Conservation (phyloP, 768 basidiomycete species). For the Boletus tomentosulus region DNA sequence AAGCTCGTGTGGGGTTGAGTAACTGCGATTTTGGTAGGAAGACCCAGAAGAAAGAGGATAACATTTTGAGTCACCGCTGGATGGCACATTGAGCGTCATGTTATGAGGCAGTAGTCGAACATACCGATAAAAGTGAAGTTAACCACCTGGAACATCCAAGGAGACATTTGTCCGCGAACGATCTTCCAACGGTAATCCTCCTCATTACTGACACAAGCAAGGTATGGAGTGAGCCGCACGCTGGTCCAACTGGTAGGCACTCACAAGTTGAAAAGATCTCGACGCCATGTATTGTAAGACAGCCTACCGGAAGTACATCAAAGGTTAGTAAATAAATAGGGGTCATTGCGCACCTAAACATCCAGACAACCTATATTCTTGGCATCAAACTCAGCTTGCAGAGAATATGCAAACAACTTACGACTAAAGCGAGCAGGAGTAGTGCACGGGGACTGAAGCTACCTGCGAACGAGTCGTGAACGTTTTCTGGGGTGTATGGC, state of each 20-base stretch:
- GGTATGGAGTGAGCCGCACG: not conserved
- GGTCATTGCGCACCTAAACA: conserved; percentile 43
- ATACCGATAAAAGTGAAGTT: conserved; percentile 65
- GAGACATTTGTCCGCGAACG: conserved; percentile 56
- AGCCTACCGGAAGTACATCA: conserved; percentile 40
- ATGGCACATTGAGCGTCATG: not conserved
- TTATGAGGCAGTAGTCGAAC: conserved; percentile 11
- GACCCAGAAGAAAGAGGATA: conserved; percentile 66
- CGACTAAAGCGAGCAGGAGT: conserved; percentile 68
- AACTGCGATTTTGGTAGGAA: conserved; percentile 56
- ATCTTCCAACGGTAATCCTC: conserved; percentile 94
- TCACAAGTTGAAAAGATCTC: conserved; percentile 75
- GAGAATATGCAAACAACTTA: conserved; percentile 28
- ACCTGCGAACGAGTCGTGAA: conserved; percentile 29
- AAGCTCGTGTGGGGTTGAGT: conserved; percentile 52
- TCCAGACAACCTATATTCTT: conserved; percentile 46
- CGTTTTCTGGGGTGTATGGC: conserved; percentile 54
- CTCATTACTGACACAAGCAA: conserved; percentile 46
- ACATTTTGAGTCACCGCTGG: conserved; percentile 73
- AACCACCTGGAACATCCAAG: conserved; percentile 53
- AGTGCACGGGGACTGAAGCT: conserved; percentile 68
- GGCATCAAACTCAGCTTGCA: not conserved
- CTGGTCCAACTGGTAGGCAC: conserved; percentile 16
- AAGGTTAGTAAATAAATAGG: conserved; percentile 13
- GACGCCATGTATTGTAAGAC: conserved; percentile 76